Conservation (phyloP, 1,284 basidiomycete genomes). For the Paramarasmius palmivorus region DNA sequence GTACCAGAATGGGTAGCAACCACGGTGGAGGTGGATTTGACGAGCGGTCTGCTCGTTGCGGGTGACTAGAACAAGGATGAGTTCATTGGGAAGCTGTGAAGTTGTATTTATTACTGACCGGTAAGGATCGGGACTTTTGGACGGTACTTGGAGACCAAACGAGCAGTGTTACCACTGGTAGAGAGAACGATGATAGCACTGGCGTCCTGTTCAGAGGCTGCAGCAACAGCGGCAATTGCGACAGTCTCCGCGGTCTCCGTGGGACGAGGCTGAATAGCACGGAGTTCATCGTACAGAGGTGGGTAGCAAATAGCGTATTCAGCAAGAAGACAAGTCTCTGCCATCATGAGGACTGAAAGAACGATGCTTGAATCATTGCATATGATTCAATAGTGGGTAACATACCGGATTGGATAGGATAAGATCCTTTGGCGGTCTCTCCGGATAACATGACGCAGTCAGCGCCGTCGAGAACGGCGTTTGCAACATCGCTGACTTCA, state of each 20-base stretch:
- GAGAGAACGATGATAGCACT: conserved; percentile 96
- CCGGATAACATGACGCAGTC: conserved; percentile 99
- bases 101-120: conserved; percentile 46
- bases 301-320: conserved; percentile 94
- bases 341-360: conserved; percentile 90
- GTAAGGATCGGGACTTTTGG: conserved; percentile 94
- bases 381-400: not conserved
- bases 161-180: conserved; percentile 95
- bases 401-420: conserved; percentile 86
- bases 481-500: conserved; percentile 96
- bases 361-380: conserved; percentile 16
- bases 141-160: conserved; percentile 96
- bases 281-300: conserved; percentile 88
- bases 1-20: conserved; percentile 98
- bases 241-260: conserved; percentile 94
- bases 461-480: conserved; percentile 94
- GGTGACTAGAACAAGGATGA: conserved; percentile 63
- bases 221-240: conserved; percentile 91
- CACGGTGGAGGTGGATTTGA: conserved; percentile 96
- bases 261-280: conserved; percentile 76
- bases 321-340: conserved; percentile 94
- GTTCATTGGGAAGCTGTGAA: not conserved
- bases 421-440: conserved; percentile 95
- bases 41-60: conserved; percentile 95
- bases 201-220: conserved; percentile 92